These are phyloP conservation scores for Eucalyptus curtisii DNA, from an alignment of 345 rosid species.

Conservation along the genomic window DNA sequence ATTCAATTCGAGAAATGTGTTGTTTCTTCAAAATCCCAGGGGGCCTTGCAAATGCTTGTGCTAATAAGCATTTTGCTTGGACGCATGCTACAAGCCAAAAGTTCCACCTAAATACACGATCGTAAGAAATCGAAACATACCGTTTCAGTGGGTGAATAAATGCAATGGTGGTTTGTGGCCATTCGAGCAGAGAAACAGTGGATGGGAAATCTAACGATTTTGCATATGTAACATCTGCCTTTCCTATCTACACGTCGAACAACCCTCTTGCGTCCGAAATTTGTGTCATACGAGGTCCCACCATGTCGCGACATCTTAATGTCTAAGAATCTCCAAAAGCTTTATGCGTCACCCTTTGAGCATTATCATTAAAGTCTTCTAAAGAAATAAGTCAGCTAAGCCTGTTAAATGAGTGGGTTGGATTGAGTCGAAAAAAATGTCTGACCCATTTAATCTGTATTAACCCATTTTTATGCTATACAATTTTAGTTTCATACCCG, in stretches of 20 bases:
- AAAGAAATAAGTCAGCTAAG: not conserved
- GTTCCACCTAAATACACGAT: not conserved
- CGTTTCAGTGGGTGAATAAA: not conserved
- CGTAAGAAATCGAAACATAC: not conserved
- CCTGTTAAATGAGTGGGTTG: rapidly evolving
- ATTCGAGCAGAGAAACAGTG: not conserved
- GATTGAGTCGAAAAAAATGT: not conserved
- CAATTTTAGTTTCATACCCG: not conserved
- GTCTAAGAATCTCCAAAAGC: not conserved
- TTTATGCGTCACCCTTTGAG: not conserved
- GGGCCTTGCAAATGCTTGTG: not conserved
- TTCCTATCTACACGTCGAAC: not conserved
- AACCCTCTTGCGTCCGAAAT: not conserved
- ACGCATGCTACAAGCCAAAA: not conserved
- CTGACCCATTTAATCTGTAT: not conserved
- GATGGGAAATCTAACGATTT: not conserved
- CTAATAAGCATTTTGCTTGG: not conserved
- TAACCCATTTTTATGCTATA: not conserved
- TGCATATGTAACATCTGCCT: not conserved
- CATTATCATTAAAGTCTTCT: not conserved
- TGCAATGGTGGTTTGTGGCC: not conserved
- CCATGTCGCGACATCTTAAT: not conserved
- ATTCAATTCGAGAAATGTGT: not conserved
- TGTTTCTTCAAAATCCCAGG: not conserved
- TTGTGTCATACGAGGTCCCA: not conserved